Evolutionary conservation across 23 red algal genomes (phyloP), one percentile per base, ranked within the genome.

Genomic region (Cyanidioschyzon merolae): DNA sequence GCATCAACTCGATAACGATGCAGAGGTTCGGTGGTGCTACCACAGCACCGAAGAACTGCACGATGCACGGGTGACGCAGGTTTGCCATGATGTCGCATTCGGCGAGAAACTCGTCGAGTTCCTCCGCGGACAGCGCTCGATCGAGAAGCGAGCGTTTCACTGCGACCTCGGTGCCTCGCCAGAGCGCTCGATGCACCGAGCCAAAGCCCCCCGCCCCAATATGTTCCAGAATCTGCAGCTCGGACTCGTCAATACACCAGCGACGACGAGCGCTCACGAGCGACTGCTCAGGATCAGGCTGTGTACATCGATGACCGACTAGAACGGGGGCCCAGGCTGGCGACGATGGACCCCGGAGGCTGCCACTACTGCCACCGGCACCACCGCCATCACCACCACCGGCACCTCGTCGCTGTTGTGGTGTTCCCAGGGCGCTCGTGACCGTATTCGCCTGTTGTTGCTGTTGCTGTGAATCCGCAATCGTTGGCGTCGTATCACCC

Each of bases 201-300:
- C 78, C 78, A 31, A 81, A 81, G 30, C 78, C 78, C 38, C 78
- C 78, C 0, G 59, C 78, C 18, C 78, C 78, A n/a, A 81, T 68
- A 21, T 39, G 39, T 26, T 81, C 40, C 35, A 81, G 40, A 21
- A 81, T 1, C 50, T 54, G 38, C 25, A 81, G 34, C 29, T 81
- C 78, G 39, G 59, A 67, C 37, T 71, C 59, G 1, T 39, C 39
- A 29, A 81, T 81, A 21, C 59, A 37, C 78, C 78, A 81, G 7
- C 39, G 78, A 27, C 63, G 29, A 3, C 16, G 16, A 35, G 12
- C 16, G 12, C 2, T 3, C 63, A 27, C n/a, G 2, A 7, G n/a
- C 63, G 63, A 71, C 16, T 25, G 16, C 63, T 25, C 12, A 7
- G 3, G 63, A 7, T 3, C n/a, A 3, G 63, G 63, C 63, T 3